Conservation (phyloP, 2,329 filamentous ascomycete species). For the Sarocladiaceae sp. region DNA sequence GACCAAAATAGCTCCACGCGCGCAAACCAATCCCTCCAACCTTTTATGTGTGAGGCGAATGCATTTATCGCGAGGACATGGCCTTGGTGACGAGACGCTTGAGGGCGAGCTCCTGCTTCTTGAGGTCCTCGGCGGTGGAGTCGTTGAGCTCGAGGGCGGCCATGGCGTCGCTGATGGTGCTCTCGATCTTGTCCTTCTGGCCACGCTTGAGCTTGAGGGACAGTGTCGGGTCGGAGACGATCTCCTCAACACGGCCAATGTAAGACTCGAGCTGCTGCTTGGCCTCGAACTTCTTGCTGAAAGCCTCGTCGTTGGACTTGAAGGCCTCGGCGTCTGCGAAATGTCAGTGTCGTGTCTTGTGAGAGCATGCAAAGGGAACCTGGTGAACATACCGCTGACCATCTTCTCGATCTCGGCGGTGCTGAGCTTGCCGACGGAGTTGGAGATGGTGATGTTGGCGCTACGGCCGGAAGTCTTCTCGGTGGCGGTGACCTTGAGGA, state of each 20-base stretch:
- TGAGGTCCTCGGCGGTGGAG: conserved; percentile 85
- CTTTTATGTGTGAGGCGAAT: conserved; percentile 12
- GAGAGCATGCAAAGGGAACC: background rate
- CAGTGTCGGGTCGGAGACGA: conserved; percentile 92
- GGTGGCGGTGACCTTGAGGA: conserved; percentile 97
- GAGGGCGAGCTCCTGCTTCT: conserved; percentile 99
- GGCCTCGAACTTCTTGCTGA: conserved; percentile 99
- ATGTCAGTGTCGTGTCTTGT: background rate
- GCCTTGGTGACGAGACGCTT: conserved; percentile 99
- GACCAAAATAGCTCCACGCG: conserved; percentile 16
- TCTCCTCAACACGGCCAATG: conserved; percentile 98
- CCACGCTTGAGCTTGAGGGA: conserved; percentile 97
- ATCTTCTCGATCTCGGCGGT: conserved; percentile 94
- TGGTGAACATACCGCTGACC: conserved; percentile 53
- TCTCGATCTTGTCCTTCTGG: conserved; percentile 99
- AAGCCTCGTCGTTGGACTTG: conserved; percentile 96
- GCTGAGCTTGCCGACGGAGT: conserved; percentile 98
- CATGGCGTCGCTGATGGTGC: conserved; percentile 95
- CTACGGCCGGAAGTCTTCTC: conserved; percentile 98
- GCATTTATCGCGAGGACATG: conserved; percentile 80
- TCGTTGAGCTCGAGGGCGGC: conserved; percentile 95
- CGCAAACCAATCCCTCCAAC: conserved; percentile 16
- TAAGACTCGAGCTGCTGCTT: conserved; percentile 99
- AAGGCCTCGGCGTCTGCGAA: conserved; percentile 82
- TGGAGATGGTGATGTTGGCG: conserved; percentile 99